Base-by-base conservation (phyloP, 306 rosid genomes). In the Cicer yamashitae region DNA sequence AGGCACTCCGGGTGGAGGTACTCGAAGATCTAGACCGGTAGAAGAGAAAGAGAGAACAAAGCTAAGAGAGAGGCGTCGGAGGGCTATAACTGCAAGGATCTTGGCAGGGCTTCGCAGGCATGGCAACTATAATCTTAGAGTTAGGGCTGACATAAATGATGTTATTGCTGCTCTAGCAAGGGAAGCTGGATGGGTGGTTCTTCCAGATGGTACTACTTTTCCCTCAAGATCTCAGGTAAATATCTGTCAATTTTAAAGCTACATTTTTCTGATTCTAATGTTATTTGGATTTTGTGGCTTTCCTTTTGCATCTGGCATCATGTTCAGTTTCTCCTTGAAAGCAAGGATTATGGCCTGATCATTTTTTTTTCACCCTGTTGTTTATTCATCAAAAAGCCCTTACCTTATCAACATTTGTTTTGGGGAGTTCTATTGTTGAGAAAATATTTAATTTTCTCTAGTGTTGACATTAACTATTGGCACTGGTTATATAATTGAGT, bases 131-230 rank as follows among this genome's bases (percentile, higher is more conserved):
- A 94, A 94, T 76, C 97, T 94, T 73, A 85, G 97, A 88, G 97
- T 94, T 73, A 89, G 99, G 82, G 99, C 99, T 43, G 99, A 94
- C 85, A 94, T 94, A 74, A 94, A 94, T 81, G 96, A 94, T 79
- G 99, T 92, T 34, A 92, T 94, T 80, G 90, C 90, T 38, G 97
- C 99, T 70, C 83, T 94, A 66, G 99, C 97, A 57, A 86, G 93
- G 83, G 99, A 92, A 89, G 99, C 97, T 77, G 97, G 99, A 20
- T 94, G 99, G 99, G 90, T 86, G 77, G 99, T 94, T 83, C 99
- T 94, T 84, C 99, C 99, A 0, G 97, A 94, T 82, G 99, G 99
- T 70, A 94, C 99, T 73, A 88, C 96, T 41, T 85, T 89, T 82
- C 99, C 96, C 74, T 85, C 96, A 65, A 90, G 86, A 76, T 88